Evolutionary conservation across 176 grass and related monocot genomes (phyloP).

Genomic region (Oryza brachyantha): DNA sequence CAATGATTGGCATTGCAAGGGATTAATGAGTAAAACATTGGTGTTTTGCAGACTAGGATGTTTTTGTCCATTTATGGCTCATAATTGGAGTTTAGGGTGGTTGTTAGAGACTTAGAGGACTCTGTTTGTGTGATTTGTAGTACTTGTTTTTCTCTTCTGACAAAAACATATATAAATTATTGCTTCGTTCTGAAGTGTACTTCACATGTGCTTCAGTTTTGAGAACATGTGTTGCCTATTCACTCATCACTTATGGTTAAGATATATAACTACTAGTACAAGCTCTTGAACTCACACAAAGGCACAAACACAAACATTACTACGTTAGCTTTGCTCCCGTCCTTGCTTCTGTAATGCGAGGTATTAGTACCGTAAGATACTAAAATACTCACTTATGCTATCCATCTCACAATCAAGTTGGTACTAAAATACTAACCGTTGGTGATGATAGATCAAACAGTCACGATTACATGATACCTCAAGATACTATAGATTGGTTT

Average conservation of each 20-base stretch:
- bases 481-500: too few species aligned
- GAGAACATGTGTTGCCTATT: background rate
- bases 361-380: too few species aligned
- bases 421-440: too few species aligned
- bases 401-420: too few species aligned
- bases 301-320: background rate
- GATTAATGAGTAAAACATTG: constrained; percentile 24
- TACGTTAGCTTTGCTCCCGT: too few species aligned
- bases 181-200: background rate
- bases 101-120: constrained; percentile 23
- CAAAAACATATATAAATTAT: background rate
- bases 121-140: constrained; percentile 15
- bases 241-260: background rate
- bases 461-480: too few species aligned
- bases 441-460: too few species aligned
- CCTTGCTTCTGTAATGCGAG: too few species aligned
- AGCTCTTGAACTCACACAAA: background rate
- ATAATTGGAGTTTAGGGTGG: constrained; percentile 38
- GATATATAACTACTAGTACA: background rate
- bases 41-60: constrained; percentile 34
- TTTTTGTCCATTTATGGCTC: constrained; percentile 41
- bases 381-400: too few species aligned
- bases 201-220: background rate
- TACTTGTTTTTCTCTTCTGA: background rate
- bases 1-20: constrained; percentile 42